Base-by-base conservation (phyloP, 352 stramenopile genomes). In the Elongisporangium anandrum region DNA sequence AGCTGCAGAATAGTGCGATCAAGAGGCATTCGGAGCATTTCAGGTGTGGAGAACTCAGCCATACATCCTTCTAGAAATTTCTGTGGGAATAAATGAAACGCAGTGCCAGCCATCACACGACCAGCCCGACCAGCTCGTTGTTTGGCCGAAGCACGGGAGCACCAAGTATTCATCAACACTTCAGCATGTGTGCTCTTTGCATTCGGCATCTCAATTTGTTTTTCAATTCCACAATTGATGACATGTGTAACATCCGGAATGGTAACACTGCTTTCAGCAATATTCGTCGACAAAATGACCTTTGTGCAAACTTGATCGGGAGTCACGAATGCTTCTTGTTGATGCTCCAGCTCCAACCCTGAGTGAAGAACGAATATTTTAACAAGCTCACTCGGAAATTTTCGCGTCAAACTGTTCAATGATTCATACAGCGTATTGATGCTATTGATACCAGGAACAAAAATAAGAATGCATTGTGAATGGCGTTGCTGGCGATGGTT, bases 211-310 rank as follows among this genome's bases (percentile, higher is more conserved):
- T 91, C 74, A 23, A 92, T 91, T 56, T 92, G 84, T 61, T 94
- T 94, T 53, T 93, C 86, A 58, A 94, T 79, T 4, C 81, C 84
- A 50, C 77, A 90, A 58, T 94, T 94, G 60, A 95, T 92, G 24
- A 95, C 85, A 53, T 95, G 85, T 5, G 84, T 94, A 15, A 99
- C 93, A 58, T 95, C 87, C 5, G 96, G 94, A 21, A 99, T 97
- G 3, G 97, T 99, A 4, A 99, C 85, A 50, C 90, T 98, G 55
- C 93, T 98, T 66, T 99, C 97, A 4, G 96, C 96, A 63, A 99
- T 97, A 63, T 98, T 99, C 0, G 96, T 99, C 15, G 92, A 87
- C 59, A 98, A 76, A 52, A 98, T 95, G n/a, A 99, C 90, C 67
- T 98, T 98, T 4, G 79, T 87, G 8, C 80, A 78, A 48, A 61